Evolutionary conservation across 176 grass and related monocot species (phyloP).

Genomic region (Leersia perrieri): DNA sequence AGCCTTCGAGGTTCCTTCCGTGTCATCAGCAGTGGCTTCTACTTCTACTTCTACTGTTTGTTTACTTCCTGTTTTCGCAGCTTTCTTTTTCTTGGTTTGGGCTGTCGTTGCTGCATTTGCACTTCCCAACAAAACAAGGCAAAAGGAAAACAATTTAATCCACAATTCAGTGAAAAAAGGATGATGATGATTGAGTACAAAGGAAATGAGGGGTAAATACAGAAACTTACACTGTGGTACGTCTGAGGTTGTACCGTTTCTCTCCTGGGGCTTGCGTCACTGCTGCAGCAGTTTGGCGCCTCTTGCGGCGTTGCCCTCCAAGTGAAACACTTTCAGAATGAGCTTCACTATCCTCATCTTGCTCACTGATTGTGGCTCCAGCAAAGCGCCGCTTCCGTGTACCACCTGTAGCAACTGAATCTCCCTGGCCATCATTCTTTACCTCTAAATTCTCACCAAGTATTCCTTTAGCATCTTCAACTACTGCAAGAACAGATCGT

Average conservation of each 20-base stretch:
- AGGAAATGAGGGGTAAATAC: slow-evolving; percentile 13
- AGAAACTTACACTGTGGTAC: slow-evolving; percentile 61
- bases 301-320: slow-evolving; percentile 76
- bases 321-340: slow-evolving; percentile 83
- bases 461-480: slow-evolving; percentile 79
- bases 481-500: slow-evolving; percentile 52
- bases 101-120: slow-evolving; percentile 1
- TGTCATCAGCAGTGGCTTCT: slow-evolving; percentile 38
- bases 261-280: slow-evolving; percentile 44
- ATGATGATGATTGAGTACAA: neutral
- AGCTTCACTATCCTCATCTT: slow-evolving; percentile 64
- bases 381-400: slow-evolving; percentile 63
- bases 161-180: slow-evolving; percentile 21
- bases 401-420: slow-evolving; percentile 36
- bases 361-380: slow-evolving; percentile 48
- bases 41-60: slow-evolving; percentile 20
- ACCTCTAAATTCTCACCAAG: slow-evolving; percentile 48
- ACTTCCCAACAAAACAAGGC: slow-evolving; percentile 33
- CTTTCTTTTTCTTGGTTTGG: slow-evolving; percentile 49
- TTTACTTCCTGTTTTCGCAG: slow-evolving; percentile 36
- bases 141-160: slow-evolving; percentile 15
- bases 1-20: slow-evolving; percentile 67
- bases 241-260: slow-evolving; percentile 86
- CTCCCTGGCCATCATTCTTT: slow-evolving; percentile 53
- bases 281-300: slow-evolving; percentile 48